These are phyloP conservation scores for Datura wrightii DNA, from an alignment of 257 asterid species.

Conservation along the genomic window DNA sequence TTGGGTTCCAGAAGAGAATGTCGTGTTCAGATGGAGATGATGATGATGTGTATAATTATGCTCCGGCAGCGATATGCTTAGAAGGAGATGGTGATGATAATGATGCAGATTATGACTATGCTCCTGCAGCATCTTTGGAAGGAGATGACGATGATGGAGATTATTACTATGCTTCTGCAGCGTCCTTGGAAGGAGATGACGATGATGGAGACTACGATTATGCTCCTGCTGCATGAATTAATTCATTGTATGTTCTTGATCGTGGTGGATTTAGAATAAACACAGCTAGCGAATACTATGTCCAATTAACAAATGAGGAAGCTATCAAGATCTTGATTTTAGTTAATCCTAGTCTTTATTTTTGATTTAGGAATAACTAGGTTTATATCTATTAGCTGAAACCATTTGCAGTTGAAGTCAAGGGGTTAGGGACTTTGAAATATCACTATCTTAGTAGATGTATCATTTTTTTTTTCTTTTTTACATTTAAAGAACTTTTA, in stretches of 20 bases:
- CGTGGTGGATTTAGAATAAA: neutral
- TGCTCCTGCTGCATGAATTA: neutral
- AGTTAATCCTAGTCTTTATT: neutral
- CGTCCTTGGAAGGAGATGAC: neutral
- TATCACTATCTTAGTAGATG: neutral
- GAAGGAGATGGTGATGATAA: neutral
- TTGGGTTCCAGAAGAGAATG: neutral
- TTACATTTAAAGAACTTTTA: too few species aligned
- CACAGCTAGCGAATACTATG: neutral
- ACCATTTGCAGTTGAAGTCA: too few species aligned
- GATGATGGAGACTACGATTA: constrained; percentile 19
- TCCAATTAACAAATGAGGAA: neutral
- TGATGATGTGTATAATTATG: neutral
- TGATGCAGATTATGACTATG: constrained; percentile 8
- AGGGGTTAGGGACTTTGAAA: neutral
- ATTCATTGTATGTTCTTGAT: neutral
- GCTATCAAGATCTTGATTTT: neutral
- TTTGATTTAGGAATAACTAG: neutral
- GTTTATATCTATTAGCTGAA: neutral
- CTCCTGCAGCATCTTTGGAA: neutral
- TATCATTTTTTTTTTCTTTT: too few species aligned
- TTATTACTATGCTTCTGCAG: neutral
- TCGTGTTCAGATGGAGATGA: neutral
- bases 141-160: neutral
- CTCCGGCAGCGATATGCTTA: neutral